Conservation (phyloP, 2,329 filamentous ascomycete species). For the Ophiostoma ulmi region DNA sequence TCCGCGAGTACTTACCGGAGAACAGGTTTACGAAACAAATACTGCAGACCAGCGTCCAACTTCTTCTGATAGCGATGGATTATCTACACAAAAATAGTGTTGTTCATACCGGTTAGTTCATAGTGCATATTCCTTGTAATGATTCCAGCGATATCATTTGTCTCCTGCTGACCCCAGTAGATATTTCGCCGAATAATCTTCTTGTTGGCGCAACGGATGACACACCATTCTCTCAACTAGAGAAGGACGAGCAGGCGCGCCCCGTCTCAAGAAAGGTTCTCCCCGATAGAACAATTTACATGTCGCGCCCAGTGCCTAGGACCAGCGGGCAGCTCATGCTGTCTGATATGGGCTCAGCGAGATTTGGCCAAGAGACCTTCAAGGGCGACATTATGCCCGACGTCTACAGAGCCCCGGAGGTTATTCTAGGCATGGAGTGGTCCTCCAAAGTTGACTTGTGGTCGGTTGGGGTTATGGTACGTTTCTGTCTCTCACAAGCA, state of each 20-base stretch:
- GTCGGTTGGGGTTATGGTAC: constrained; percentile 7
- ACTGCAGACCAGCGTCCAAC: constrained; percentile 1
- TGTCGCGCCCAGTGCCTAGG: constrained; percentile 5
- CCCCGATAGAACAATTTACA: neutral
- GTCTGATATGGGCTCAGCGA: constrained; percentile 8
- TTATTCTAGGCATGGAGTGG: constrained; percentile 9
- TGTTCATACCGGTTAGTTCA: constrained; percentile 1
- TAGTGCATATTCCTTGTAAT: neutral
- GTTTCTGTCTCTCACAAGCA: neutral
- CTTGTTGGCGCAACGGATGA: constrained; percentile 7
- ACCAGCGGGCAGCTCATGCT: constrained; percentile 6
- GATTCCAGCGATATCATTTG: neutral
- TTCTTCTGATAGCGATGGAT: constrained; percentile 2
- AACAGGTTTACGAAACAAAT: constrained; percentile 7
- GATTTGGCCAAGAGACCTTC: constrained; percentile 11
- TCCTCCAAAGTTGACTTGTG: constrained; percentile 6
- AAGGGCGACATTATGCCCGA: constrained; percentile 9
- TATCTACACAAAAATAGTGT: constrained; percentile 4
- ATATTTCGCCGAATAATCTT: constrained; percentile 10
- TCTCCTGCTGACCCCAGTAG: neutral
- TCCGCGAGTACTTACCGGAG: constrained; percentile 3
- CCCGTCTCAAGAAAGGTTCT: constrained; percentile 11
- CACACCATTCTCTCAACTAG: neutral
- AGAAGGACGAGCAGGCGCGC: constrained; percentile 10
- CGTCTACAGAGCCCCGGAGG: constrained; percentile 13